Conservation (phyloP, 169 alveolate species). For the Plasmodium billcollinsi region DNA sequence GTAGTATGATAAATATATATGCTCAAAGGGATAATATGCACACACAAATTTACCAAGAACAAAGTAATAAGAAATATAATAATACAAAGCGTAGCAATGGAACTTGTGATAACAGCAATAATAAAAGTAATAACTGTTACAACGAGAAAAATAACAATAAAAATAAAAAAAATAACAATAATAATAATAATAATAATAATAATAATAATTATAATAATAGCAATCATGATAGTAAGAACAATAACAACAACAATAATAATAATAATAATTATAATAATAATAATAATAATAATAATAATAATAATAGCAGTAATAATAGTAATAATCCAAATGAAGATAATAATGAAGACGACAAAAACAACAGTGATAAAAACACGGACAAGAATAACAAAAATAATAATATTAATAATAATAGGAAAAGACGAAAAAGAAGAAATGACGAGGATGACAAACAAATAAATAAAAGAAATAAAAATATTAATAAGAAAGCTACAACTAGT, state of each 20-base stretch:
- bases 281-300: constrained; percentile 2
- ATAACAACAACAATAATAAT: neutral
- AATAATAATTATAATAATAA: constrained; percentile 17
- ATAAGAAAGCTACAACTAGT: no score
- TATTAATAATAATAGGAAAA: constrained; percentile 10
- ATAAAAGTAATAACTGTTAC: neutral
- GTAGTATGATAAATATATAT: no score
- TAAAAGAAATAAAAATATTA: no score
- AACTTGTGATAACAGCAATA: neutral
- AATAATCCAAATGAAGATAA: neutral
- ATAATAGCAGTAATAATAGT: constrained; percentile 4
- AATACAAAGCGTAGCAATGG: neutral
- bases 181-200: neutral
- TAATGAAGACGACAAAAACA: constrained; percentile 12
- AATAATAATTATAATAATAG: neutral
- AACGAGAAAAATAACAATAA: neutral
- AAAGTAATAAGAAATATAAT: no score
- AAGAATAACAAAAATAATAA: constrained; percentile 16
- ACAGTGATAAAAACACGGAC: neutral
- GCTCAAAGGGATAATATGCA: no score
- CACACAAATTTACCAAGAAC: no score
- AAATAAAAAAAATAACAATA: neutral
- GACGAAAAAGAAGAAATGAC: neutral
- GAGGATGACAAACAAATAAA: neutral
- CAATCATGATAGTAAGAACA: neutral